phyloP scores from a whole-genome alignment of 2,329 filamentous ascomycete species.

The Clonostachys rosea region DNA sequence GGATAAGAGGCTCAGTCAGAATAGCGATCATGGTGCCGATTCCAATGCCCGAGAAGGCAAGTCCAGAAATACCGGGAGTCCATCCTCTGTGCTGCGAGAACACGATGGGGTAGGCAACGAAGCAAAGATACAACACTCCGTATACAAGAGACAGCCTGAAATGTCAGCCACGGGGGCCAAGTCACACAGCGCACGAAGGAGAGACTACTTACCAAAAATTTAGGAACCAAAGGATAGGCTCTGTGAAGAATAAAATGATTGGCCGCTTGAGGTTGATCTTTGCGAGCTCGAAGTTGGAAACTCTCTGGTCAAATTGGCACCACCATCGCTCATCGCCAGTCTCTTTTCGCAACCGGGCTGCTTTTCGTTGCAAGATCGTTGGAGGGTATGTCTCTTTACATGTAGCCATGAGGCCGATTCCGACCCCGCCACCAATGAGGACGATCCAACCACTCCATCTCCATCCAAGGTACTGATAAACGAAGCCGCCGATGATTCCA shows the following conservation, averaged over 20 bases:
- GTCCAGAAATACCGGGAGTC: conserved; percentile 66
- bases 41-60: conserved; percentile 73
- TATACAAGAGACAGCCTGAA: conserved; percentile 70
- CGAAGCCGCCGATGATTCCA: conserved; percentile 79
- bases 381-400: conserved; percentile 76
- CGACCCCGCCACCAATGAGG: conserved; percentile 64
- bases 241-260: conserved; percentile 70
- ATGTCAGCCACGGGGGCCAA: conserved; percentile 27
- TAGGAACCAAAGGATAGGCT: conserved; percentile 76
- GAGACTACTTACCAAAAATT: conserved; percentile 49
- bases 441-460: conserved; percentile 82
- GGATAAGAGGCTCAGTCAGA: conserved; percentile 64
- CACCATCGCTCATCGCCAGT: conserved; percentile 70
- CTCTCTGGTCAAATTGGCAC: conserved; percentile 73
- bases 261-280: conserved; percentile 74
- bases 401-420: conserved; percentile 51
- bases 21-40: conserved; percentile 59
- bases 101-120: conserved; percentile 85
- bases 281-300: conserved; percentile 60
- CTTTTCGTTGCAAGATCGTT: conserved; percentile 62
- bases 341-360: conserved; percentile 58
- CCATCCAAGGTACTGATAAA: conserved; percentile 71
- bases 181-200: not conserved
- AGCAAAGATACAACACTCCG: conserved; percentile 83
- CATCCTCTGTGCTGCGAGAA: conserved; percentile 73